These are phyloP conservation scores for Maudiozyma serrabonitensis DNA, from an alignment of 805 yeast species.

Conservation along the genomic window DNA sequence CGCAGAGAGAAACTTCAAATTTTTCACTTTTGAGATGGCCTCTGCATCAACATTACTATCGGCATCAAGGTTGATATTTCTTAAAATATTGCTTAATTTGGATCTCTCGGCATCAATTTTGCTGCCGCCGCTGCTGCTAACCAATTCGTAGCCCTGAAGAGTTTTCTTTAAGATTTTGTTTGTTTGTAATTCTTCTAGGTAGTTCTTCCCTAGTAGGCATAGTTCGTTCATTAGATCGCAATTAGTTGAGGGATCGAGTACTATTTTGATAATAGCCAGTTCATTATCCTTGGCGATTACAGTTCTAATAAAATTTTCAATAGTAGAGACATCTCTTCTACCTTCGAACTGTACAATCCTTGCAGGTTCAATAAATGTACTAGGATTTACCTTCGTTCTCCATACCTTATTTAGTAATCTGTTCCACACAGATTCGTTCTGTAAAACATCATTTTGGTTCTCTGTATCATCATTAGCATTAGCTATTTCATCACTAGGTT, in stretches of 20 bases:
- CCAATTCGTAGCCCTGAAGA: not conserved
- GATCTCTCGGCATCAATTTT: conserved; percentile 15
- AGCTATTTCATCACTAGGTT: conserved; percentile 26
- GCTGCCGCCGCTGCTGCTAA: not conserved
- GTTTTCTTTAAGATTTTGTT: conserved; percentile 1
- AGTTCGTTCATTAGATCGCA: conserved; percentile 7
- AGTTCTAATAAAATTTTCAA: conserved; percentile 42
- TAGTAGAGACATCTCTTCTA: conserved; percentile 36
- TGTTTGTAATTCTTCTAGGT: conserved; percentile 3
- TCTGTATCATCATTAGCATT: conserved; percentile 1
- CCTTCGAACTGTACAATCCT: conserved; percentile 51
- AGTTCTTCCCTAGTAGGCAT: conserved; percentile 13
- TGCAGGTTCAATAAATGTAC: conserved; percentile 19
- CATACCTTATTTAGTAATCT: conserved; percentile 4
- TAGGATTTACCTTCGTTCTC: conserved; percentile 6
- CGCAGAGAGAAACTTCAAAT: conserved; percentile 18
- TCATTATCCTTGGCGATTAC: conserved; percentile 11
- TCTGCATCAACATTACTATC: conserved; percentile 10
- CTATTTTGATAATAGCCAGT: conserved; percentile 7
- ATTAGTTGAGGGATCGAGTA: conserved; percentile 29
- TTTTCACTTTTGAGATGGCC: not conserved
- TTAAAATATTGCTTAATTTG: conserved; percentile 19
- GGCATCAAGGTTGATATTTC: conserved; percentile 19
- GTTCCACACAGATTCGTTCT: conserved; percentile 4
- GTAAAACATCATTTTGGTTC: conserved; percentile 1